A percentile compares a stretch with the other conserved stretches of the same genome.
Conservation (phyloP, 2,329 filamentous ascomycete species). For the Aaosphaeria arxii region DNA sequence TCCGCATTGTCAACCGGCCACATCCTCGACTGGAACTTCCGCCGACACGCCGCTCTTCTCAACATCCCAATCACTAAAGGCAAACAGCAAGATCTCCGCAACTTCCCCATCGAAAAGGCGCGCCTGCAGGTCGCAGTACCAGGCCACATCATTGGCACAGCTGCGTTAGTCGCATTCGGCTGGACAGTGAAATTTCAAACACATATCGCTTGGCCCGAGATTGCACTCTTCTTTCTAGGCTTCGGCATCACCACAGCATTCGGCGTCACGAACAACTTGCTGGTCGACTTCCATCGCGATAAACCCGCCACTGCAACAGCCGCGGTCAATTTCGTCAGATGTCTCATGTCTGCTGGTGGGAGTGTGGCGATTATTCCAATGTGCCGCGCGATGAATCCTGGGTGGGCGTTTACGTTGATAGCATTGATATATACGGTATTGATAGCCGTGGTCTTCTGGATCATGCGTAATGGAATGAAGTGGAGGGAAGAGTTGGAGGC, state of each 20-base stretch:
- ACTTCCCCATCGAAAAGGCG: slow-evolving; percentile 51
- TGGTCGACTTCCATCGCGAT: slow-evolving; percentile 42
- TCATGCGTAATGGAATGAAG: slow-evolving; percentile 28
- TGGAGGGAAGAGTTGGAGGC: slow-evolving; percentile 25
- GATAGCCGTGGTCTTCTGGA: slow-evolving; percentile 23
- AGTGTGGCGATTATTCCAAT: slow-evolving; percentile 40
- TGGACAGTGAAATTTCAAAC: slow-evolving; percentile 40
- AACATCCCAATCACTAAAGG: slow-evolving; percentile 61
- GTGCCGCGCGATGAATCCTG: slow-evolving; percentile 41
- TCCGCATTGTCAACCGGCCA: slow-evolving; percentile 27
- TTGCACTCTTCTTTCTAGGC: slow-evolving; percentile 54
- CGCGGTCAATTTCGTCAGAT: slow-evolving; percentile 35
- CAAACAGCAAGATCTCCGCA: slow-evolving; percentile 51
- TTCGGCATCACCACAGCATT: slow-evolving; percentile 54
- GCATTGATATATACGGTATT: slow-evolving; percentile 24
- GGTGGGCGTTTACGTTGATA: slow-evolving; percentile 47
- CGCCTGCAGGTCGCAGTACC: slow-evolving; percentile 41
- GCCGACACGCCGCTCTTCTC: slow-evolving; percentile 60
- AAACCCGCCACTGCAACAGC: slow-evolving; percentile 41
- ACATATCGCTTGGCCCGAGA: slow-evolving; percentile 39
- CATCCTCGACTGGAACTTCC: slow-evolving; percentile 70
- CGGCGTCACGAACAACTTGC: slow-evolving; percentile 44
- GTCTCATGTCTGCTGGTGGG: slow-evolving; percentile 34
- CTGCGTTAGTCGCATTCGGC: slow-evolving; percentile 39
- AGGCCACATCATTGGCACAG: slow-evolving; percentile 28